Base-by-base conservation (phyloP, 768 basidiomycete species). In the Boletales sp. region DNA sequence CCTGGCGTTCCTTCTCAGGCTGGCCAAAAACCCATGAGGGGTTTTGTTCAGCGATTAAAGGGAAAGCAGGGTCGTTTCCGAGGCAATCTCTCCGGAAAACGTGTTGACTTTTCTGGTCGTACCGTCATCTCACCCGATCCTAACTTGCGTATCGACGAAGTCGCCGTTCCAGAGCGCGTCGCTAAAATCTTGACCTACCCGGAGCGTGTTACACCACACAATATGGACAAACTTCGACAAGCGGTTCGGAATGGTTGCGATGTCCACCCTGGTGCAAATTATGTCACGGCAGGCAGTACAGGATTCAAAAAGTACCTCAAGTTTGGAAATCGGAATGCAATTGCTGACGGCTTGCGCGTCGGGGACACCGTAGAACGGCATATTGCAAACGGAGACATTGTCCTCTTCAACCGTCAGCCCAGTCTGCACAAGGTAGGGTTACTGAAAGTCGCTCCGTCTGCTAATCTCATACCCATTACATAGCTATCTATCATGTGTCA, bases 91-190 rank as follows among this genome's bases (percentile, higher is more conserved):
- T 97, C 94, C 0, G 96, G 96, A 55, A 99, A 99, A 70, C 93
- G 96, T 68, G 96, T 99, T 56, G 96, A 99, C 66, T 98, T 98
- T 66, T 97, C 94, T 0, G 95, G 85, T 6, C 88, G 96, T 59
- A 99, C 96, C 8, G 96, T 99, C 68, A 99, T 99, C 63, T 95
- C 94, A 2, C 96, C 96, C 1, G 96, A 99, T 69, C 96, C 96
- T n/a, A 99, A 98, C 64, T 73, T 99, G 56, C 86, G 92, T 44
- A 96, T 99, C 62, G 96, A 99, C 66, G 95, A 99, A 72, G 94
- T 99, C 10, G 96, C 96, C 15, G 89, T 99, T 1, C 96, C 96
- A 0, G 89, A 95, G 67, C 86, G 92, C 39, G 91, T 99, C 11
- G 91, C 95, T 10, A 91, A 94, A 70, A 81, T 96, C 45, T 70